Evolutionary conservation across 2,329 filamentous ascomycete genomes (phyloP), one percentile per base, ranked within the genome.

Genomic region (Tolypocladium album): DNA sequence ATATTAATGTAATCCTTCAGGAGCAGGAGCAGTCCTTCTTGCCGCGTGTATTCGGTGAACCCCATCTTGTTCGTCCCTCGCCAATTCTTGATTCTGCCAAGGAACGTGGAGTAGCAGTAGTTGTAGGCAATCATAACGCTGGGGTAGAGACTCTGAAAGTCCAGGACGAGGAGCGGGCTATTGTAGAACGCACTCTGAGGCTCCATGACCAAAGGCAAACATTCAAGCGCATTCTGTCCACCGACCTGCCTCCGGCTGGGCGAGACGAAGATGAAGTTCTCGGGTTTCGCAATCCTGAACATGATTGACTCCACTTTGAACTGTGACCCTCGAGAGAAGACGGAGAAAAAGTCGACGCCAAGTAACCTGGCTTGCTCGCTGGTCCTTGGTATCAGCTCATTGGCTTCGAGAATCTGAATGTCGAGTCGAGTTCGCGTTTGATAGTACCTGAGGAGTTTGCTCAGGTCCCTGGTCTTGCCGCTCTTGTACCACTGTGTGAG

Each of bases 121-220:
- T 99, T 99, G 77, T 99, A 97, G 0, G 94, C 94, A 69, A 99
- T 97, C 92, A 99, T 97, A 62, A 97, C 88, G 72, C 92, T 97
- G 0, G 94, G 94, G 65, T 99, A 99, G 56, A 99, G 76, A 61
- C 91, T 96, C 69, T 97, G 93, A 64, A 99, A 99, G 73, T 99
- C 94, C 8, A 99, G 79, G 0, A 99, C 94, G 4, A 99, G 71
- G 0, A 99, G 72, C 0, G 94, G 94, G 63, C 90, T 94, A 60
- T 80, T 91, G 74, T 99, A 99, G 70, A 99, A 96, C 8, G 87
- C 90, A 65, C 92, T 97, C 67, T 94, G 91, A 0, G 94, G 94
- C 69, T 99, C 94, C 92, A 99, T 97, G 47, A 99, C 94, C 15
- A 99, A 78, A 0, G 94, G 94, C 20, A 97, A 77, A 69, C 94